phyloP scores from a whole-genome alignment of 1,284 basidiomycete genomes.

The Fomitopsis betulina region DNA sequence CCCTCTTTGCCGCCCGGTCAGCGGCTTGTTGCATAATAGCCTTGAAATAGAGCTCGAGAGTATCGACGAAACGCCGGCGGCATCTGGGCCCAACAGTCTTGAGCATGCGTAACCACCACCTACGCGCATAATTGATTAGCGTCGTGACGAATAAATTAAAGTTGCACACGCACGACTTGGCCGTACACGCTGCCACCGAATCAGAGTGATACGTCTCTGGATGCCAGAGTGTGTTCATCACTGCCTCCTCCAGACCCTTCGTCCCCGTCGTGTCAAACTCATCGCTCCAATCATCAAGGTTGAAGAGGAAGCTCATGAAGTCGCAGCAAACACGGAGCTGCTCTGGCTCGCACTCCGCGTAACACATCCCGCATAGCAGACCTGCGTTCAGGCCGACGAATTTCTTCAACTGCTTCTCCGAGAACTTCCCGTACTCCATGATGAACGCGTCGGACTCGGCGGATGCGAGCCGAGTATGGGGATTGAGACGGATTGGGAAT shows the following conservation, averaged over 20 bases:
- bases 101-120: conserved; percentile 36
- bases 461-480: conserved; percentile 16
- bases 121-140: conserved; percentile 9
- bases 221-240: conserved; percentile 28
- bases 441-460: conserved; percentile 20
- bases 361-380: conserved; percentile 24
- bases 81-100: conserved; percentile 29
- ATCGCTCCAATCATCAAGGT: conserved; percentile 28
- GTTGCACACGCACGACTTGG: conserved; percentile 18
- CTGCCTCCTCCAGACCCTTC: conserved; percentile 24
- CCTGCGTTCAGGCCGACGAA: conserved; percentile 21
- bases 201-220: conserved; percentile 17
- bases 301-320: conserved; percentile 33
- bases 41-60: conserved; percentile 34
- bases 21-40: conserved; percentile 38
- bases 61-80: conserved; percentile 34
- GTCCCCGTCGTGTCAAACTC: conserved; percentile 29
- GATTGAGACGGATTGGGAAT: conserved; percentile 17
- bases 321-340: conserved; percentile 28
- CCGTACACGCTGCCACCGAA: conserved; percentile 16
- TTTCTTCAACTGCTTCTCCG: conserved; percentile 18
- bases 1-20: conserved; percentile 29
- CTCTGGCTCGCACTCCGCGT: conserved; percentile 26
- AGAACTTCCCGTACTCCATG: conserved; percentile 20
- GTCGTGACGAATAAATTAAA: background rate